Conservation (phyloP, 208 protist genomes). For the Wallacemonas sp. region DNA sequence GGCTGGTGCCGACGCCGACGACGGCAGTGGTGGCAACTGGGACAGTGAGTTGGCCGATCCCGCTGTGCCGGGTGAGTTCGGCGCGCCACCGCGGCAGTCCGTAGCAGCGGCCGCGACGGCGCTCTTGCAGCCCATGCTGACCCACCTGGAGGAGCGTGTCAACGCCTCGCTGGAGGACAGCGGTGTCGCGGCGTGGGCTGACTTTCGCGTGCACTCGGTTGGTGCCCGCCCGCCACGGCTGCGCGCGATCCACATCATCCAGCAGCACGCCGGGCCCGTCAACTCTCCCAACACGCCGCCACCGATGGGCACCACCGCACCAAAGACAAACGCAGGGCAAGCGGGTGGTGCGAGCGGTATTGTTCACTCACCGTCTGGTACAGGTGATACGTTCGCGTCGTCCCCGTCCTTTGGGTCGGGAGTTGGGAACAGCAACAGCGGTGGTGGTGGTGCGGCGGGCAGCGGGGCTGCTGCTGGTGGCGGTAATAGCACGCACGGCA, state of each 20-base stretch:
- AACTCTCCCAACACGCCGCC: slow-evolving; percentile 14
- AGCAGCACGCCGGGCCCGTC: slow-evolving; percentile 13
- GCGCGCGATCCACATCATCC: slow-evolving; percentile 61
- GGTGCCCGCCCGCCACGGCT: slow-evolving; percentile 60
- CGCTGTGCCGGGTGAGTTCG: too few species aligned
- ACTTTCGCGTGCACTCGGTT: slow-evolving; percentile 64
- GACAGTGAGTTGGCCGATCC: too few species aligned
- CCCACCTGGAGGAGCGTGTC: slow-evolving; percentile 68
- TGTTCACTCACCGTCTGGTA: too few species aligned
- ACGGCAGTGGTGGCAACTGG: too few species aligned
- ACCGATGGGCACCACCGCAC: background rate
- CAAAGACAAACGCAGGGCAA: background rate
- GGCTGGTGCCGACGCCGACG: background rate
- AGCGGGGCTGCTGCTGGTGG: too few species aligned
- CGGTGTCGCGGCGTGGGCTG: slow-evolving; percentile 67
- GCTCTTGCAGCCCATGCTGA: slow-evolving; percentile 24
- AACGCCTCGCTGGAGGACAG: slow-evolving; percentile 81
- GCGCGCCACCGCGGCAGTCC: too few species aligned
- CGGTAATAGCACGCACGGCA: too few species aligned
- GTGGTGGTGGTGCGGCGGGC: too few species aligned
- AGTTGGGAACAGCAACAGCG: too few species aligned
- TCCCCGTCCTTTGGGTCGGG: too few species aligned
- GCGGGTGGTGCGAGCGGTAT: too few species aligned
- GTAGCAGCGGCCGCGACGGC: slow-evolving; percentile 12
- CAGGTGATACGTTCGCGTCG: too few species aligned